Base-by-base conservation (phyloP, 805 yeast genomes). In the Maudiozyma barnettii region DNA sequence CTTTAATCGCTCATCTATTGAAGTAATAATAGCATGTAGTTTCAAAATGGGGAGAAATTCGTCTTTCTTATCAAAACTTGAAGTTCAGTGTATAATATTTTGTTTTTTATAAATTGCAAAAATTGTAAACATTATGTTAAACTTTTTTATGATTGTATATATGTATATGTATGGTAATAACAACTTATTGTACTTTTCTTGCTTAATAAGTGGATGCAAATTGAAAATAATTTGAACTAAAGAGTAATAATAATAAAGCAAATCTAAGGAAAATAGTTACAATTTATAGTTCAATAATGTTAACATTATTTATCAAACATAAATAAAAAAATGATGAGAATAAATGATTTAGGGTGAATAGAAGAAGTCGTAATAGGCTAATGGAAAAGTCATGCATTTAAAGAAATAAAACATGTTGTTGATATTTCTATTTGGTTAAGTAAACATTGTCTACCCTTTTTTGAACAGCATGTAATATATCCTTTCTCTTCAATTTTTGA, bases 401-500 rank as follows among this genome's bases (percentile, higher is more conserved):
- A n/a, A 18, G 8, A n/a, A 16, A 7, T 2, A n/a, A 35, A 35
- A 3, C 4, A 23, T 29, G 8, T 9, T 2, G 30, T 9, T 4
- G 30, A 26, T 26, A 9, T 26, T 26, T 14, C 19, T 39, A 39
- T 20, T 45, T 26, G 12, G 44, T 21, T 31, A 48, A 53, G 41
- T 85, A 90, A 39, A 87, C 75, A 51, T 69, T 71, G 51, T 84
- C 85, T 58, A 93, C 85, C 43, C 74, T 77, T 35, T 74, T 74
- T 65, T 81, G 66, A 63, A 82, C 84, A 51, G 81, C 78, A 33
- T 74, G 78, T 56, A 87, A 71, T 62, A 93, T 93, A 74, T 84
- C 85, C 74, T 78, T 85, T 75, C 99, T 84, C 74, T 91, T 96
- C 60, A 93, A 76, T 71, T 93, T 93, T 70, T 90, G 97, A 22